Base-by-base conservation (phyloP, 1,139 yeast genomes). In the Blastobotrys serpentis region DNA sequence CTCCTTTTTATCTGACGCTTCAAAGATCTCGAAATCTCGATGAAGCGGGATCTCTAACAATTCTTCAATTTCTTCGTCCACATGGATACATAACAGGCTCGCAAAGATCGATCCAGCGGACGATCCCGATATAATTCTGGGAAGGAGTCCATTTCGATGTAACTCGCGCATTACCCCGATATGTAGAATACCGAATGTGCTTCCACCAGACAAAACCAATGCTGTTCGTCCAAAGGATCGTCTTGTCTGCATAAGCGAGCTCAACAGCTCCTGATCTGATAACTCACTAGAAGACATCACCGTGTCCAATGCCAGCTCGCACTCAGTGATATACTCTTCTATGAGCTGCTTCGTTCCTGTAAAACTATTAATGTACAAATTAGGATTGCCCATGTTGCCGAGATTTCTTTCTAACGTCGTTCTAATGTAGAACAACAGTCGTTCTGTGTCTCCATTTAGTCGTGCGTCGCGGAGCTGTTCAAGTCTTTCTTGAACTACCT, bases 31-130 rank as follows among this genome's bases (percentile, higher is more conserved):
- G 61, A 89, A 85, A 45, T 75, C 72, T 11, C 74, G 74, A 32
- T 82, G 71, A 32, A 86, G 73, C 2, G 57, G 56, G 10, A 62
- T 55, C 33, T 59, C 56, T 54, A 68, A 57, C 45, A 68, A 48
- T 21, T 77, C 73, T 21, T 77, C 72, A 2, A 86, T 76, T 64
- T 90, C 98, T 43, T 81, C 86, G 56, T 83, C 84, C 11, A 83
- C 79, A 61, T 86, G 88, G 16, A 86, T 84, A 61, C 96, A 88
- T 45, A 92, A 72, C 14, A 90, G 80, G 49, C 96, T 80, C 10
- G 98, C 98, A 50, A 94, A 84, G 48, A 92, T 90, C 0, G 97
- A 89, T 14, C 99, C 99, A 0, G 98, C 96, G 11, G 96, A 87
- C 8, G 96, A 85, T 0, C 99, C 98, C 46, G 95, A 85, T n/a